A percentile compares a stretch with the other conserved stretches of the same genome.
Evolutionary conservation across 345 rosid genomes (phyloP).

Genomic region (Gossypium australe): DNA sequence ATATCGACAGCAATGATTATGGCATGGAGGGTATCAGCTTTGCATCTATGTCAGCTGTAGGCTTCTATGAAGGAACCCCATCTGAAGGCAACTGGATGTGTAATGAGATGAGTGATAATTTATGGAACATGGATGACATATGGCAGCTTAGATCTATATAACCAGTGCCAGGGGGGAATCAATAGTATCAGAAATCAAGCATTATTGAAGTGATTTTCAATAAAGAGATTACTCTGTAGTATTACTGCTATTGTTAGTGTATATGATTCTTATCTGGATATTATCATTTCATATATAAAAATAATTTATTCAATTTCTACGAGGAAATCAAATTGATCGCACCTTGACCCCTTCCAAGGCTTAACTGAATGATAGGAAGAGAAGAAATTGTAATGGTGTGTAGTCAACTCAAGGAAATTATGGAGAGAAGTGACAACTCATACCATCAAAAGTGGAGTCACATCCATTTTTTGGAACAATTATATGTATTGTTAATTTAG

Average conservation of each 20-base stretch:
- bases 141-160: slow-evolving; percentile 42
- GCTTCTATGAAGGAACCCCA: slow-evolving; percentile 19
- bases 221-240: background rate
- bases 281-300: background rate
- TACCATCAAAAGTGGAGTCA: slow-evolving; percentile 27
- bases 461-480: slow-evolving; percentile 5
- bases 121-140: slow-evolving; percentile 38
- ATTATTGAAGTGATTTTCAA: slow-evolving; percentile 13
- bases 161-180: background rate
- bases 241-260: background rate
- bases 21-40: slow-evolving; percentile 29
- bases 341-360: slow-evolving; percentile 1
- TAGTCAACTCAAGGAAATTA: slow-evolving; percentile 18
- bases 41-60: slow-evolving; percentile 20
- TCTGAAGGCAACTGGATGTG: slow-evolving; percentile 30
- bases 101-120: slow-evolving; percentile 45
- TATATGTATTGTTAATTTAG: background rate
- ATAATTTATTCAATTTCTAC: background rate
- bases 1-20: slow-evolving; percentile 28
- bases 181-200: background rate
- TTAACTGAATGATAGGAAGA: background rate
- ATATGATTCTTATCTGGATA: background rate
- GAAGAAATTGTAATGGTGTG: background rate
- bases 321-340: slow-evolving; percentile 14
- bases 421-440: slow-evolving; percentile 20